Evolutionary conservation across 345 rosid genomes (phyloP).

Genomic region (Populus euphratica): DNA sequence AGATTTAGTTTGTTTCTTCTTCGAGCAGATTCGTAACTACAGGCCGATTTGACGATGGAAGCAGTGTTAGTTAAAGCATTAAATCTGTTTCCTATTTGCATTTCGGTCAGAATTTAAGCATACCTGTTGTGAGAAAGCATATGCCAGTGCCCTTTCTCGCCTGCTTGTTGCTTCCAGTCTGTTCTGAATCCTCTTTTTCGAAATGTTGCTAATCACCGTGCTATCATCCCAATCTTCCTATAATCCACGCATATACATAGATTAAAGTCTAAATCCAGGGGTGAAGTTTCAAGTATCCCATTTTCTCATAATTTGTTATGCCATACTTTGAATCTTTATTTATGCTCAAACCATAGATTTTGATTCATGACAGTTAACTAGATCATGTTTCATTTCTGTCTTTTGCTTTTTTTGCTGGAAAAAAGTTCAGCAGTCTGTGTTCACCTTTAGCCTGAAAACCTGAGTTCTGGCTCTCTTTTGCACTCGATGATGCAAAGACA

Average conservation of each 20-base stretch:
- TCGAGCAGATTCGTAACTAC: constrained; percentile 67
- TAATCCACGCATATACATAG: not conserved
- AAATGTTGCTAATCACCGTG: constrained; percentile 68
- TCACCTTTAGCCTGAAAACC: constrained; percentile 55
- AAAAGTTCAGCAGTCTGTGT: not conserved
- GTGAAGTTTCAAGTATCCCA: not conserved
- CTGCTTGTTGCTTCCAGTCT: constrained; percentile 67
- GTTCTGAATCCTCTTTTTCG: constrained; percentile 61
- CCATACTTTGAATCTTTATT: not conserved
- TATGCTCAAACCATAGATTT: not conserved
- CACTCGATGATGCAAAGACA: constrained; percentile 19
- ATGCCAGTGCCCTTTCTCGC: constrained; percentile 84
- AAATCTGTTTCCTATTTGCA: not conserved
- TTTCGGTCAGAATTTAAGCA: not conserved
- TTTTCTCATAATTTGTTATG: not conserved
- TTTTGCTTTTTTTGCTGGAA: not conserved
- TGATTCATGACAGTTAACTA: not conserved
- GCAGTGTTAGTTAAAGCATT: not conserved
- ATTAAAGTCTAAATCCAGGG: not conserved
- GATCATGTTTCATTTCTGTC: not conserved
- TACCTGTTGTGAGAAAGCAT: constrained; percentile 93
- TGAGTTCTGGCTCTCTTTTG: constrained; percentile 49
- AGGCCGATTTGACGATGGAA: constrained; percentile 3
- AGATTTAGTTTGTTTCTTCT: constrained; percentile 46
- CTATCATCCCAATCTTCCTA: constrained; percentile 97